Evolutionary conservation across 2,329 filamentous ascomycete genomes (phyloP), one percentile per base, ranked within the genome.

Genomic region (Grosmannia serpens): DNA sequence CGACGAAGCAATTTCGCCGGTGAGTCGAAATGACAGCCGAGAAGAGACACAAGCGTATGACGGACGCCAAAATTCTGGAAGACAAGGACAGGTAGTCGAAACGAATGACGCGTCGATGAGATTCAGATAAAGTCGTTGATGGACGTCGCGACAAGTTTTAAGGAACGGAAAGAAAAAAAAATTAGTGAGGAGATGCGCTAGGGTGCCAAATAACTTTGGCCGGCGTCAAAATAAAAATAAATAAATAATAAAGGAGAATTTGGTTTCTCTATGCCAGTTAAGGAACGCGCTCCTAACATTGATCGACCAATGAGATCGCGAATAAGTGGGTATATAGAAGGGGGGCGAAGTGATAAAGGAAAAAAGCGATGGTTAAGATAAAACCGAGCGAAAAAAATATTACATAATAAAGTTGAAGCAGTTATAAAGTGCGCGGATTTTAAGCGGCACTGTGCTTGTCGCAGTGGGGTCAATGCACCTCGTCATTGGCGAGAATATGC

Each of bases 41-140:
- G n/a, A 11, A 33, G 15, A 13, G 17, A 22, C 3, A n/a, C 4
- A 13, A 46, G 26, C 17, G 9, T 20, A 35, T 9, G 3, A 22
- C 29, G 10, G 10, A 22, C 29, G 9, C 17, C 31, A 20, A 35
- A 11, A 10, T 35, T 17, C 20, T 10, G 8, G 9, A 24, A 24
- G 1, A 35, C 20, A 27, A 33, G 22, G 17, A 33, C 11, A 4
- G 22, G 10, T 17, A 24, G 29, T 53, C 29, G 26, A 53, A 20
- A 27, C 5, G n/a, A 53, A 41, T 33, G n/a, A 38, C 54, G 54
- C 54, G 44, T 56, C 54, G 54, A 56, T 56, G 54, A 27, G 7
- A 35, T 49, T 35, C 4, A 20, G 38, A 47, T 47, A 8, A 44
- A 31, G 41, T 49, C 44, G 27, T 33, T 35, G 54, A 56, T 49